Evolutionary conservation across 1,139 yeast species (phyloP).

Genomic region (Suhomyces bokatorum): DNA sequence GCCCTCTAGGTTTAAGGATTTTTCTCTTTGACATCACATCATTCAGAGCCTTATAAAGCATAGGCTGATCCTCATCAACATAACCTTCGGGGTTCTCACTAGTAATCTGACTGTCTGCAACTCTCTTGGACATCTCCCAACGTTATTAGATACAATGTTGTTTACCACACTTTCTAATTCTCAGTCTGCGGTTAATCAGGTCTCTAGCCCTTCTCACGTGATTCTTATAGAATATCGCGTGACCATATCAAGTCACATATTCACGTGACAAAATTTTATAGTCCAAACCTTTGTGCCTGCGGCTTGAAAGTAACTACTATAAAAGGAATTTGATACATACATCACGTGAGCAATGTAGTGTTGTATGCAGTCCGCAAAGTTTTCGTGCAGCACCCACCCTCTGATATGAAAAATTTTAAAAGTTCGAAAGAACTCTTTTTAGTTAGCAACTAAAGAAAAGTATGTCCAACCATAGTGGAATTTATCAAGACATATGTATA

Average conservation of each 20-base stretch:
- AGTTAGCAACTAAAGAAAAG: conserved; percentile 22
- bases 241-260: conserved; percentile 1
- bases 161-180: not conserved
- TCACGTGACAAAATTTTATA: not conserved
- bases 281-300: no score
- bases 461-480: conserved; percentile 13
- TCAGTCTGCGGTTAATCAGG: conserved; percentile 4
- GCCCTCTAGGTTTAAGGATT: conserved; percentile 57
- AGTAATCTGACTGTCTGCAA: conserved; percentile 60
- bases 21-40: conserved; percentile 68
- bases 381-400: conserved; percentile 5
- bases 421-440: conserved; percentile 14
- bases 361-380: conserved; percentile 6
- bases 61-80: conserved; percentile 39
- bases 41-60: conserved; percentile 53
- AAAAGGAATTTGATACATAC: no score
- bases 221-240: not conserved
- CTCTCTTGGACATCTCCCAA: conserved; percentile 59
- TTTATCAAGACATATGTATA: not conserved
- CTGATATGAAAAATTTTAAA: conserved; percentile 12
- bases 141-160: not conserved
- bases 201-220: conserved; percentile 7
- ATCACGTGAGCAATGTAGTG: not conserved
- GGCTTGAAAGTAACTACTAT: no score
- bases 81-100: conserved; percentile 39